Evolutionary conservation across 805 yeast genomes (phyloP).

Genomic region (Tetrapisispora namnaoensis): DNA sequence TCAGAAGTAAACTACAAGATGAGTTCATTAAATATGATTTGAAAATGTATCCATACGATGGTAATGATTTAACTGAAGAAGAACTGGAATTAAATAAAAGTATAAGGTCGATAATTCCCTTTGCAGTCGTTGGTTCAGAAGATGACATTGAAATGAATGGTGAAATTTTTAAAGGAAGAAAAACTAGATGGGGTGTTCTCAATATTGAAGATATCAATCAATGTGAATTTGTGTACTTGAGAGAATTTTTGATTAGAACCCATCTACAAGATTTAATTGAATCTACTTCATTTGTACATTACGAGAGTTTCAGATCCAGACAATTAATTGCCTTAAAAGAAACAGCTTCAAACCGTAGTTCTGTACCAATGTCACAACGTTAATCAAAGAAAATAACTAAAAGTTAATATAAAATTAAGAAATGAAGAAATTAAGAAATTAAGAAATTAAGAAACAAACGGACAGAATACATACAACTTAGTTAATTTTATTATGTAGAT

Average conservation of each 20-base stretch:
- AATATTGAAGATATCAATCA: constrained; percentile 91
- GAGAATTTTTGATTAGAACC: constrained; percentile 90
- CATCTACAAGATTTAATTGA: constrained; percentile 94
- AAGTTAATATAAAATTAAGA: not conserved
- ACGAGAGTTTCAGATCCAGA: constrained; percentile 87
- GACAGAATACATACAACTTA: not conserved
- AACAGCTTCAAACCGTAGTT: constrained; percentile 45
- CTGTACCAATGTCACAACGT: constrained; percentile 26
- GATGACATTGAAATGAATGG: constrained; percentile 67
- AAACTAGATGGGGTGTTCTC: constrained; percentile 88
- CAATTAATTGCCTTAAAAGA: constrained; percentile 91
- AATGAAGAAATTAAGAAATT: too few relatives aligned
- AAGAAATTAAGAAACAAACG: not conserved
- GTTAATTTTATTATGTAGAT: too few relatives aligned
- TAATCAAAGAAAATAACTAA: not conserved
- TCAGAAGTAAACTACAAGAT: constrained; percentile 65
- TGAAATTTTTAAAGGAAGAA: constrained; percentile 76
- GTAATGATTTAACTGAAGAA: constrained; percentile 57
- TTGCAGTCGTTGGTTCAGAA: constrained; percentile 91
- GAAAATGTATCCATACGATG: constrained; percentile 76
- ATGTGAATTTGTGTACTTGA: constrained; percentile 88
- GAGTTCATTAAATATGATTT: constrained; percentile 68
- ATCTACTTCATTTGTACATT: constrained; percentile 77
- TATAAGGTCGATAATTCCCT: constrained; percentile 72
- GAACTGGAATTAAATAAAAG: constrained; percentile 66